phyloP scores from a whole-genome alignment of 257 asterid genomes.

The Fraxinus anomala region DNA sequence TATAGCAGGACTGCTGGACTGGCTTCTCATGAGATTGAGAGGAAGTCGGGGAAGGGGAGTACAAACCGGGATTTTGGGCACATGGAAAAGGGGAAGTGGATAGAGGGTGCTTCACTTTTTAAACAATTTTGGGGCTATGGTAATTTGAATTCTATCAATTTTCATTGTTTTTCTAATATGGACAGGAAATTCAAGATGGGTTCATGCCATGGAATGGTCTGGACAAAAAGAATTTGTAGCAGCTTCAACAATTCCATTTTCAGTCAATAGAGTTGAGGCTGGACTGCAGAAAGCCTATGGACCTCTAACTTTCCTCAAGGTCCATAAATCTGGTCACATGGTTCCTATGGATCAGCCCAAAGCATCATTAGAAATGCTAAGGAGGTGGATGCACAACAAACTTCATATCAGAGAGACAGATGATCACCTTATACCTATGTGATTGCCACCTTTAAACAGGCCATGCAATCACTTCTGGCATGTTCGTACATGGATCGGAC shows the following conservation, averaged over 20 bases:
- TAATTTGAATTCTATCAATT: not conserved
- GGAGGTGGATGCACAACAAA: slow-evolving; percentile 60
- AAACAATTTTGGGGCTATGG: not conserved
- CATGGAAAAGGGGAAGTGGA: not conserved
- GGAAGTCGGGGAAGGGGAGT: too few relatives aligned
- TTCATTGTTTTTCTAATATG: not conserved
- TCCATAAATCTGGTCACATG: slow-evolving; percentile 69
- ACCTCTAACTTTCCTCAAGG: slow-evolving; percentile 61
- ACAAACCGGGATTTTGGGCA: not conserved
- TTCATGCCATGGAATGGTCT: slow-evolving; percentile 71
- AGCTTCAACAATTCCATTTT: slow-evolving; percentile 45
- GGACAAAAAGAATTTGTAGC: slow-evolving; percentile 54
- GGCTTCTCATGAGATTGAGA: not conserved
- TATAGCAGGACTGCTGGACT: not conserved
- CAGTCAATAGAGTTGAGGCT: slow-evolving; percentile 58
- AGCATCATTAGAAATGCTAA: slow-evolving; percentile 62
- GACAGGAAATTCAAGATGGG: slow-evolving; percentile 77
- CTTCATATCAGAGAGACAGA: slow-evolving; percentile 21
- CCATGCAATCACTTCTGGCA: not conserved
- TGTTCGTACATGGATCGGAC: not conserved
- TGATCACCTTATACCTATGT: slow-evolving; percentile 12
- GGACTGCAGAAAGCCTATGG: slow-evolving; percentile 54
- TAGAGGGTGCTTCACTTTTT: not conserved
- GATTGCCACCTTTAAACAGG: not conserved
- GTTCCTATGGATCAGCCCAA: slow-evolving; percentile 86